Conservation (phyloP, 2,329 filamentous ascomycete genomes). For the Cladosporium oxysporum region DNA sequence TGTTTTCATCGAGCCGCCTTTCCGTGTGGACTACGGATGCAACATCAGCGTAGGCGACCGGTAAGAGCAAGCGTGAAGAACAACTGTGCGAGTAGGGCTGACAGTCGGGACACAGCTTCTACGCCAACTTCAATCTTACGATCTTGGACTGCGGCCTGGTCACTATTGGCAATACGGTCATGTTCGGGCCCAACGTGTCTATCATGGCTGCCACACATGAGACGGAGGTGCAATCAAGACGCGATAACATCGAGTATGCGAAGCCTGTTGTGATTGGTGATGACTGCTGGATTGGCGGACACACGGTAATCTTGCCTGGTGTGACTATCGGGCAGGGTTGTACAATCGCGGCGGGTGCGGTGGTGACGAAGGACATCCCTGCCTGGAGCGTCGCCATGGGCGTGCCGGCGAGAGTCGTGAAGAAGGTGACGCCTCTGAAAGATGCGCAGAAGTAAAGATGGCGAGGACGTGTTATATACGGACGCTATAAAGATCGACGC, state of each 20-base stretch:
- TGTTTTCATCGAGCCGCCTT: slow-evolving; percentile 53
- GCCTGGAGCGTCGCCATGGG: slow-evolving; percentile 32
- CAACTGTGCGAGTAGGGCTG: background rate
- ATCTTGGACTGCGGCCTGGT: slow-evolving; percentile 57
- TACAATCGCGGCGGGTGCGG: slow-evolving; percentile 28
- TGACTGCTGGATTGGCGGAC: slow-evolving; percentile 30
- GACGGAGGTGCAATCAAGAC: slow-evolving; percentile 50
- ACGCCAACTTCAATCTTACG: slow-evolving; percentile 60
- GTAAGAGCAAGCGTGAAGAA: slow-evolving; percentile 36
- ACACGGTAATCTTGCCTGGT: slow-evolving; percentile 32
- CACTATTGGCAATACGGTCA: slow-evolving; percentile 53
- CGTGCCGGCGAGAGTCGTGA: slow-evolving; percentile 26
- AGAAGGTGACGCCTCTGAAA: slow-evolving; percentile 26
- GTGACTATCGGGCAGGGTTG: slow-evolving; percentile 30
- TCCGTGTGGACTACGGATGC: slow-evolving; percentile 66
- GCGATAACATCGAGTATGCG: slow-evolving; percentile 53
- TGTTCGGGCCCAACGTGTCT: slow-evolving; percentile 55
- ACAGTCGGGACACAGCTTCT: slow-evolving; percentile 52
- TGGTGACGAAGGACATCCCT: slow-evolving; percentile 29
- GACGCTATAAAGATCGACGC: background rate
- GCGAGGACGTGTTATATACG: background rate
- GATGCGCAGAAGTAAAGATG: background rate
- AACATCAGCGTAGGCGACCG: slow-evolving; percentile 57
- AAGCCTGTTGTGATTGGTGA: slow-evolving; percentile 50
- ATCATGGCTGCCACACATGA: slow-evolving; percentile 58